Base-by-base conservation (phyloP, 208 protist genomes). In the Trypanosoma theileri region DNA sequence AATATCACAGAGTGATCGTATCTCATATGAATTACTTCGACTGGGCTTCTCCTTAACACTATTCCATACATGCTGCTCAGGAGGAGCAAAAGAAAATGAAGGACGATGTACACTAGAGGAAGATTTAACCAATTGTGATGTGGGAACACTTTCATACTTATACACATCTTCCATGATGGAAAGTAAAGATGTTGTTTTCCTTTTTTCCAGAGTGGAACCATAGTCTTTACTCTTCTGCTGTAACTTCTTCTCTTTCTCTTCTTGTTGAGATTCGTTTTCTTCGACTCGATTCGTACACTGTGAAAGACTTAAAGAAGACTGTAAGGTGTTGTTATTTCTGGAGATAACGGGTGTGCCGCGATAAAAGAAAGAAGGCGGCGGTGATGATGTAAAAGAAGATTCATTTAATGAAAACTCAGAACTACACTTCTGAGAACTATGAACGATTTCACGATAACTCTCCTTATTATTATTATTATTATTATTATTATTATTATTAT, bases 341-440 rank as follows among this genome's bases (percentile, higher is more conserved):
- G 56, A 22, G 1, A 12, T 4, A 12, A 4, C 0, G 45, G 31
- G 0, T 24, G 0, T 24, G 8, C 56, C 56, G 11, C 56, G 56
- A 40, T 60, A 60, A 46, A 60, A 60, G 35, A 60, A 60, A 22
- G 56, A 60, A 19, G 56, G 56, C 17, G 56, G 31, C 17, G 55
- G 55, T 14, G n/a, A n/a, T 35, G 28, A 35, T 35, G 1, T 35
- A 35, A 35, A 35, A 35, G 6, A 35, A 35, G 6, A 35, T n/a
- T n/a, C n/a, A n/a, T n/a, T n/a, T n/a, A n/a, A n/a, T n/a, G n/a
- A n/a, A n/a, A n/a, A n/a, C 6, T 35, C 28, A 35, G 6, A 35
- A 35, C 28, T 35, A 35, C 28, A 8, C 28, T 35, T 35, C 6
- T 35, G n/a, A n/a, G n/a, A n/a, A n/a, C n/a, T n/a, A n/a, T n/a